Base-by-base conservation (phyloP, 1,284 basidiomycete species). In the Papiliotrema flavescens region DNA sequence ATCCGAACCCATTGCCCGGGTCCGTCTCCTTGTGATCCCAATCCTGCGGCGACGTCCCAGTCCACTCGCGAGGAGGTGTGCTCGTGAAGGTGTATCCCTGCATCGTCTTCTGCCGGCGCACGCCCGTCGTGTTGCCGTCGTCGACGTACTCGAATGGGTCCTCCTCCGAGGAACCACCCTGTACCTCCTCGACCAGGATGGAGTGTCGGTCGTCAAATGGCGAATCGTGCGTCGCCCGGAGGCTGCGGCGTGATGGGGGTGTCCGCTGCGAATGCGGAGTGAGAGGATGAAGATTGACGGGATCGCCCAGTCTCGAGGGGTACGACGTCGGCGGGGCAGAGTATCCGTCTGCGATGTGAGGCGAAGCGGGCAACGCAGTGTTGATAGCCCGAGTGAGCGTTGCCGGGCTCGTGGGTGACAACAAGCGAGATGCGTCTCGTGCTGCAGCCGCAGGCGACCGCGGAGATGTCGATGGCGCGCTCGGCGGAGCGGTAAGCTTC, bases 141-240 rank as follows among this genome's bases (percentile, higher is more conserved):
- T 52, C 34, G 13, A 48, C 50, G 39, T 59, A 62, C 39, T 61
- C 59, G 41, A 61, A 66, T 23, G 53, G 60, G 41, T 62, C 60
- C 35, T 66, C 51, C 15, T 56, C 54, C 22, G 51, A 32, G 17
- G 47, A 26, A 11, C 19, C 26, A 17, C 42, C 40, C 3, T 42
- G 37, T 26, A 34, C n/a, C 41, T 60, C 54, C 39, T 59, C 54
- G 13, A 53, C 47, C 3, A 50, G 13, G 42, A 69, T 55, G 2
- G 69, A 69, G 52, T 71, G 61, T 9, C 67, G 51, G 56, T 71
- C 69, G 55, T 67, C 55, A 48, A 71, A 71, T 11, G 69, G 67
- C 15, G 66, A 69, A 19, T 69, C 63, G 45, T 42, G n/a, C 8
- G 26, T 20, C n/a, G n/a, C 36, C 13, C 44, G 23, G 15, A 19